Base-by-base conservation (phyloP, 1,284 basidiomycete genomes). In the Malassezia yamatoensis region DNA sequence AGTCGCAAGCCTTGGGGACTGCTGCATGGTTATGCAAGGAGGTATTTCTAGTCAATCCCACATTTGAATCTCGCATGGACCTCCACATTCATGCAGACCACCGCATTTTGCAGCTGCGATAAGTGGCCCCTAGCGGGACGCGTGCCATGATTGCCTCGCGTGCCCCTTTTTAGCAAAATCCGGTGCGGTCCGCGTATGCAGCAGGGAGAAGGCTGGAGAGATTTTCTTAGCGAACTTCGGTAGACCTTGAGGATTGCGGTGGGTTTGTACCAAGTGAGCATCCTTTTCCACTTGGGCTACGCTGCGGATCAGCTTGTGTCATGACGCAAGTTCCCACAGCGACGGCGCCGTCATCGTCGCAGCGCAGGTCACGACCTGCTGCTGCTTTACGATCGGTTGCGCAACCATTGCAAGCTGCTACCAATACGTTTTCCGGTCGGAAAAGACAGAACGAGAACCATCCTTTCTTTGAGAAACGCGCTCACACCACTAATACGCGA, bases 351-450 rank as follows among this genome's bases (percentile, higher is more conserved):
- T 12, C 43, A 11, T 4, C 24, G 24, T 42, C 49, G 9, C 39
- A 51, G 16, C 48, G 35, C 39, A 38, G 36, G 33, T 57, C 54
- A 46, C 50, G 55, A 29, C 55, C 51, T 15, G 51, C 45, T 9
- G 49, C 55, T 16, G 55, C 51, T n/a, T 29, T 58, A 33, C 51
- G 55, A 15, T 42, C 50, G 11, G 55, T 58, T 20, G 49, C 50
- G n/a, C 13, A 49, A 16, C 55, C 55, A 15, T 37, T 58, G 24
- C 55, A 58, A 43, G 35, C 45, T 6, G 55, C 55, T 6, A 53
- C 55, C 7, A 58, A 58, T 39, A 58, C 50, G 29, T 32, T 58
- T 10, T 50, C 50, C 18, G 45, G 42, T 32, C 51, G 55, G 3
- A 53, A 58, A 33, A 50, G 55, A 7, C 29, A 39, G 2, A 41